Percentiles rank a stretch among this genome's conserved stretches.
Evolutionary conservation across 441 rosid genomes (phyloP).

Genomic region (Corymbia citriodora): DNA sequence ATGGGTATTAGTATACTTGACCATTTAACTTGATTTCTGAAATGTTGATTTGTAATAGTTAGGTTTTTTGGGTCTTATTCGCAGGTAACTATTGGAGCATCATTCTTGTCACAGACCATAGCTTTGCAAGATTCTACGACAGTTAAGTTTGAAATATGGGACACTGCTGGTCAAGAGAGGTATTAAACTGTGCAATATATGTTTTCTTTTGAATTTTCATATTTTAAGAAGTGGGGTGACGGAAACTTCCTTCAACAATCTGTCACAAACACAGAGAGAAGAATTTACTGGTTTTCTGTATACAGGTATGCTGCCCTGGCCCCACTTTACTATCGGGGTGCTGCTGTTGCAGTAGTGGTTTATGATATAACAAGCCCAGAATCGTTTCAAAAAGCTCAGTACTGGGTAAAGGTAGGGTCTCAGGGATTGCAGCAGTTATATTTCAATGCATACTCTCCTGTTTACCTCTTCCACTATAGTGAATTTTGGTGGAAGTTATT

Average conservation of each 20-base stretch:
- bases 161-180: conserved; percentile 99
- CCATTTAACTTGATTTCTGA: background rate
- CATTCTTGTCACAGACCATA: conserved; percentile 94
- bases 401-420: conserved; percentile 89
- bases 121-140: conserved; percentile 98
- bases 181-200: conserved; percentile 13
- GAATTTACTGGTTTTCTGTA: background rate
- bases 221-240: background rate
- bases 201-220: background rate
- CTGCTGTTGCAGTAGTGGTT: conserved; percentile 92
- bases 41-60: background rate
- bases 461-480: background rate
- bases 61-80: conserved; percentile 2
- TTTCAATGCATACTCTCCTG: background rate
- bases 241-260: background rate
- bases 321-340: conserved; percentile 94
- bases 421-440: background rate
- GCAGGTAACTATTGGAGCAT: conserved; percentile 99
- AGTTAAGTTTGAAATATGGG: conserved; percentile 99
- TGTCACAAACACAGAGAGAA: background rate
- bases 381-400: conserved; percentile 86
- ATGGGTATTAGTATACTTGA: background rate
- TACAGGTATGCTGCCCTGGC: conserved; percentile 94
- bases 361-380: conserved; percentile 98
- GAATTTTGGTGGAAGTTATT: background rate